Base-by-base conservation (phyloP, 1,284 basidiomycete genomes). In the Moesziomyces aphidis region DNA sequence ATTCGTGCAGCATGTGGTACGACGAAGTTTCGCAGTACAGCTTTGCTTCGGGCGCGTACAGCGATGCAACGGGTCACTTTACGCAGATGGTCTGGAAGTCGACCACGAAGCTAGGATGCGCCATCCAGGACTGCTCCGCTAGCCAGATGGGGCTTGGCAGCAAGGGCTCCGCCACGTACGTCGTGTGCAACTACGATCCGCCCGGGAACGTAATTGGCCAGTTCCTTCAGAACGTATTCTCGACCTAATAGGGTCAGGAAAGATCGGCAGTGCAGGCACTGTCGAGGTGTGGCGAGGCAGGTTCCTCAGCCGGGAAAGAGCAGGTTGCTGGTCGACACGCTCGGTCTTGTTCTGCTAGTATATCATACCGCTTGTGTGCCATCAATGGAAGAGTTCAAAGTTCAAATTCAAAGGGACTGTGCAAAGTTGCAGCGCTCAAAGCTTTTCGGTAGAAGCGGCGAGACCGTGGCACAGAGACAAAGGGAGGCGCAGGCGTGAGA, bases 41-140 rank as follows among this genome's bases (percentile, higher is more conserved):
- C 43, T 78, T 58, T 49, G 48, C n/a, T 10, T 26, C 36, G 13
- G 60, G 54, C 2, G 36, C 15, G 13, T 78, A 76, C 55, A 61
- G 61, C 50, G 66, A 62, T 45, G 55, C 59, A 5, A 76, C 76
- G 19, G 76, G 76, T 0, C 76, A 78, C 48, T 78, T 78, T 39
- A 76, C 74, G 4, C 76, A 78, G 62, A 66, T 78, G 60, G 67
- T 78, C 0, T 78, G 76, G 76, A 68, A 68, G 61, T 28, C 26
- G 9, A 61, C 44, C 21, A 58, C 31, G 31, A 54, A 51, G 48
- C 34, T 77, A 15, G 75, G 75, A 3, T 77, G 75, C 23, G 75
- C 67, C 39, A 31, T 73, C 2, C 48, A 62, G 36, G 21, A 52
- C 26, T 77, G 75, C 26, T 45, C 58, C 5, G 55, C 52, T 0